A percentile compares a stretch with the other conserved stretches of the same genome.
phyloP scores from a whole-genome alignment of 129 eudicot species.

The carrot (Daucus carota) region DNA sequence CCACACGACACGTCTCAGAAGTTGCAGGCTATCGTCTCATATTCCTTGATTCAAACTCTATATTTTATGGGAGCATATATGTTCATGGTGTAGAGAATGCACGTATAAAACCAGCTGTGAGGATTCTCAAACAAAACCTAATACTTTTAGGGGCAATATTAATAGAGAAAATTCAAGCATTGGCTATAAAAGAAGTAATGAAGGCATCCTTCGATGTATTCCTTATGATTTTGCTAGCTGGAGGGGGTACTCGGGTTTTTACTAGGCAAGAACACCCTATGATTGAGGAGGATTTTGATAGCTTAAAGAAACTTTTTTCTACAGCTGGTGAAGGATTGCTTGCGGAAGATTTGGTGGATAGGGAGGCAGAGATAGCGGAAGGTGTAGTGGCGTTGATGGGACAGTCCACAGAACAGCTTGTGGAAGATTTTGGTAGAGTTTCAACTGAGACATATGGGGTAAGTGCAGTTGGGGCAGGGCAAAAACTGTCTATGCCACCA shows the following conservation, averaged over 20 bases:
- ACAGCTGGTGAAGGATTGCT: conserved; percentile 53
- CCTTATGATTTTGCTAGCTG: conserved; percentile 78
- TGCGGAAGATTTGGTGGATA: conserved; percentile 46
- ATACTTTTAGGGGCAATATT: conserved; percentile 70
- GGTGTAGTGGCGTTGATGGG: conserved; percentile 80
- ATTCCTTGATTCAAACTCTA: conserved; percentile 68
- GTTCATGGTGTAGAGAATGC: conserved; percentile 46
- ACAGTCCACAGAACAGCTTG: conserved; percentile 63
- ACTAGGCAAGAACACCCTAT: conserved; percentile 44
- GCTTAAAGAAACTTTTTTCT: conserved; percentile 44
- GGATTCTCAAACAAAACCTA: conserved; percentile 64
- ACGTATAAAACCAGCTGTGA: conserved; percentile 53
- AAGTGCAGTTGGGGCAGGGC: conserved; percentile 41
- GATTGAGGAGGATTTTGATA: conserved; percentile 73
- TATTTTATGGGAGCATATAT: conserved; percentile 59
- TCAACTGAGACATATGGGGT: conserved; percentile 62
- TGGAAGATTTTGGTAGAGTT: conserved; percentile 61
- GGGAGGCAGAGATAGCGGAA: conserved; percentile 60
- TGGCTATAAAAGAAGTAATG: conserved; percentile 78
- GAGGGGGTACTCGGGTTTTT: conserved; percentile 59
- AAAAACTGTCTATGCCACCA: conserved; percentile 75
- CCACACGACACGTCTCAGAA: conserved; percentile 64
- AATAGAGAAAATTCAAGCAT: conserved; percentile 55
- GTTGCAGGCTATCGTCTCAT: conserved; percentile 86
- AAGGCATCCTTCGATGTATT: conserved; percentile 76